Evolutionary conservation across 129 eudicot genomes (phyloP).

Genomic region (Lactuca saligna): DNA sequence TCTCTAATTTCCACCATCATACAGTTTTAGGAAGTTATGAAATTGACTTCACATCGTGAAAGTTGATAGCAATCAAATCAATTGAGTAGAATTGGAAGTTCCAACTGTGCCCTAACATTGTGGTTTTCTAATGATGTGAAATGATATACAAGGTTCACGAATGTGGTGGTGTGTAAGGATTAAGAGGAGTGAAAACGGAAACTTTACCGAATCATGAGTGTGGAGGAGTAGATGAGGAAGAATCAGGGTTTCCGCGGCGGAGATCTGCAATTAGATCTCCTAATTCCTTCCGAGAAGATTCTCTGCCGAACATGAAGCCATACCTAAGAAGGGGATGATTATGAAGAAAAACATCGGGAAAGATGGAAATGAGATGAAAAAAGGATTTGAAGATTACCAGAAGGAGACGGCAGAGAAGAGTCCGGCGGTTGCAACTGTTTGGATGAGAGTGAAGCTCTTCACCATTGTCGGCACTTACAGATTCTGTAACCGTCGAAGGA

Average conservation of each 20-base stretch:
- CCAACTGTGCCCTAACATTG: background rate
- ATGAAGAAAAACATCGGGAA: background rate
- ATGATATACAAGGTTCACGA: background rate
- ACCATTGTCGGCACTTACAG: conserved; percentile 30
- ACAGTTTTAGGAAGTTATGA: background rate
- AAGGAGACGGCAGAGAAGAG: conserved; percentile 76
- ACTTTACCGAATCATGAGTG: conserved; percentile 46
- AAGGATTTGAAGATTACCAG: conserved; percentile 43
- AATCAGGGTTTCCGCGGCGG: conserved; percentile 51
- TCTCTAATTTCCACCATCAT: background rate
- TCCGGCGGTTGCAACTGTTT: conserved; percentile 76
- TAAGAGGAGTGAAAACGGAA: conserved; percentile 6
- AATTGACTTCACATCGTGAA: background rate
- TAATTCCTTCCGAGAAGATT: conserved; percentile 86
- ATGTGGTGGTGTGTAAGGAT: background rate
- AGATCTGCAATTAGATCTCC: conserved; percentile 64
- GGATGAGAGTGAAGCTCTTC: conserved; percentile 63
- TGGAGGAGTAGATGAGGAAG: conserved; percentile 38
- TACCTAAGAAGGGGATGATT: conserved; percentile 45
- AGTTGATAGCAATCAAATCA: background rate
- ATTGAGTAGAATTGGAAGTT: background rate
- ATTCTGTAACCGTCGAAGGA: background rate
- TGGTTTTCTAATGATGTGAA: background rate
- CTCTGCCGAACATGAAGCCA: conserved; percentile 97
- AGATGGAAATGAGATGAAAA: background rate